Percentiles rank a stretch among this genome's conserved stretches.
phyloP scores from a whole-genome alignment of 768 basidiomycete species.

The Termitomyces sp. region DNA sequence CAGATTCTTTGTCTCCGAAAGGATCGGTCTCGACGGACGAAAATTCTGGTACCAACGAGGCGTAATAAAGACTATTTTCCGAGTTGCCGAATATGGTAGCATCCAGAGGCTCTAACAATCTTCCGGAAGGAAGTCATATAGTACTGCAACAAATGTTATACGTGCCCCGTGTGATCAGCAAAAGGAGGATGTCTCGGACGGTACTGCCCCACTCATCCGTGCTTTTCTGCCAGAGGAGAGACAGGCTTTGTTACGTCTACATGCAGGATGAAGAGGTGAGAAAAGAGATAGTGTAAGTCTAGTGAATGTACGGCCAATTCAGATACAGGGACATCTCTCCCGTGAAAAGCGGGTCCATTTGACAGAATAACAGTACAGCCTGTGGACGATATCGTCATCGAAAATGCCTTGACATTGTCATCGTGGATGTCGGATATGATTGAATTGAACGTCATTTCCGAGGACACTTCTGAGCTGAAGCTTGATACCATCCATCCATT shows the following conservation, averaged over 20 bases:
- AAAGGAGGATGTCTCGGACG: neutral
- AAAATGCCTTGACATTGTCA: too few species aligned
- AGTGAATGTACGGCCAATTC: neutral
- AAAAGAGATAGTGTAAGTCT: neutral
- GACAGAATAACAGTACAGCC: neutral
- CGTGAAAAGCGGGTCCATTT: neutral
- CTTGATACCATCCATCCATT: too few species aligned
- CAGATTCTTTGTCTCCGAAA: neutral
- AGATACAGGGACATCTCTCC: neutral
- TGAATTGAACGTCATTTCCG: too few species aligned
- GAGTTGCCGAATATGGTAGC: neutral
- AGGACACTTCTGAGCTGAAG: too few species aligned
- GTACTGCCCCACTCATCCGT: too few species aligned
- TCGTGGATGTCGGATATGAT: too few species aligned
- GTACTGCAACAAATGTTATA: neutral
- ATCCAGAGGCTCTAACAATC: neutral
- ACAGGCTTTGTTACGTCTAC: neutral
- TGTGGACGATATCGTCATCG: neutral
- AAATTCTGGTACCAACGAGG: too few species aligned
- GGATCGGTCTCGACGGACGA: neutral
- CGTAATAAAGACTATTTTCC: too few species aligned
- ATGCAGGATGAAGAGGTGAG: neutral
- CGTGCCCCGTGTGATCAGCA: neutral
- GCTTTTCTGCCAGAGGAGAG: neutral
- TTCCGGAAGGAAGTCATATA: neutral